Base-by-base conservation (phyloP, 306 rosid species). In the Glycine tomentella region DNA sequence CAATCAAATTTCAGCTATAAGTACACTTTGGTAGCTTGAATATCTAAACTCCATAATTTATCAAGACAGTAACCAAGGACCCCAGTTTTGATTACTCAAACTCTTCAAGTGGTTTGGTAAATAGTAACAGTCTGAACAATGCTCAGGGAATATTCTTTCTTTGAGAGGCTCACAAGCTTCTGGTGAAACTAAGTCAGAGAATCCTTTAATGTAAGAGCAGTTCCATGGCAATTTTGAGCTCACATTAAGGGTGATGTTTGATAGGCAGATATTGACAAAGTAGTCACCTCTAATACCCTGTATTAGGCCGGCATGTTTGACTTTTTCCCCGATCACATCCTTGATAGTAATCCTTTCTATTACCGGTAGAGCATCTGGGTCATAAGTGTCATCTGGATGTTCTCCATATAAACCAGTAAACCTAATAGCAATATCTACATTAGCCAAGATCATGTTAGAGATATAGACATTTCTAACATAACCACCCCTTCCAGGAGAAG, bases 401-500 rank as follows among this genome's bases (percentile, higher is more conserved):
- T 90, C 92, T 70, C 91, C 93, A 31, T 84, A 92, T 56, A 56
- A 86, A 72, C 94, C 88, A 68, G 81, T 89, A 87, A 92, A 89
- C 84, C 93, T 86, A 79, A 89, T 77, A 72, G 93, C 94, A 77
- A 86, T 83, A 58, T 83, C 86, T 14, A 92, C 88, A 73, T 87
- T 77, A 65, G 57, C 81, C 89, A 92, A 77, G 55, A 84, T 89
- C 88, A 92, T 46, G 78, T 86, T 85, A 57, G 91, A 86, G 78
- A 90, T 82, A 48, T 67, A 86, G 69, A 92, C 84, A 34, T 92
- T 88, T 83, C 89, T 87, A 77, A 92, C 88, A 66, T 92, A 92
- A 69, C 91, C 92, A 33, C 97, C 97, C 74, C 94, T 87, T 36
- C 97, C 94, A 11, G 92, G 90, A 53, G 97, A 89, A 38, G 97